A percentile compares a stretch with the other conserved stretches of the same genome.
phyloP scores from a whole-genome alignment of 2,329 filamentous ascomycete genomes.

The Nemania bipapillata region DNA sequence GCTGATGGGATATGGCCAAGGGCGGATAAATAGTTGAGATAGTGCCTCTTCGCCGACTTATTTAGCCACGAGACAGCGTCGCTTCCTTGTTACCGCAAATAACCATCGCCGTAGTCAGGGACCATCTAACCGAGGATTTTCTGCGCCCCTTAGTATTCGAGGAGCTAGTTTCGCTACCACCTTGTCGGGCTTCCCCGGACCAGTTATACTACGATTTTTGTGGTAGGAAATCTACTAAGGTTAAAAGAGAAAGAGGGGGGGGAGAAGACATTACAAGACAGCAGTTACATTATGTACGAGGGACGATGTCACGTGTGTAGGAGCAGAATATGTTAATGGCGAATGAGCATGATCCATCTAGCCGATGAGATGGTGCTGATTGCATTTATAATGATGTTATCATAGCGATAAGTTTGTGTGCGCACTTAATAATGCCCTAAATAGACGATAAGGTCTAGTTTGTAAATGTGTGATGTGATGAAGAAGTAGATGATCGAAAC shows the following conservation, averaged over 20 bases:
- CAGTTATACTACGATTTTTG: constrained; percentile 1
- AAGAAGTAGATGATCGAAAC: constrained; percentile 45
- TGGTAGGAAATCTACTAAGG: constrained; percentile 5
- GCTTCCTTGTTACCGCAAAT: constrained; percentile 15
- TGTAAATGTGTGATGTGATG: constrained; percentile 28
- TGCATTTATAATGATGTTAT: constrained; percentile 45
- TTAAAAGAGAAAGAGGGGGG: constrained; percentile 21
- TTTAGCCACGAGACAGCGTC: constrained; percentile 42
- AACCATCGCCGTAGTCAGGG: constrained; percentile 16
- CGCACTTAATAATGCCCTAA: constrained; percentile 30
- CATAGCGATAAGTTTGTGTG: constrained; percentile 36
- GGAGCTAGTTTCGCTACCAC: constrained; percentile 27
- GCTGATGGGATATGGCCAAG: constrained; percentile 41
- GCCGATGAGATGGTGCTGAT: constrained; percentile 48
- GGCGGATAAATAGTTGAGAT: constrained; percentile 45
- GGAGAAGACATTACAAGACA: background rate
- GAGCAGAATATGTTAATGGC: constrained; percentile 30
- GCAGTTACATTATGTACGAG: constrained; percentile 5
- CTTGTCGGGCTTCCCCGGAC: constrained; percentile 24
- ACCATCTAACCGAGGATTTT: constrained; percentile 3
- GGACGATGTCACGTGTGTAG: constrained; percentile 16
- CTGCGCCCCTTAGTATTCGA: background rate
- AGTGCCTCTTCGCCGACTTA: constrained; percentile 44
- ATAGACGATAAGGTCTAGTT: constrained; percentile 33
- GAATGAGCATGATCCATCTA: constrained; percentile 49